Evolutionary conservation across 2,329 filamentous ascomycete species (phyloP).

Genomic region (Neophaeococcomyces aloes): DNA sequence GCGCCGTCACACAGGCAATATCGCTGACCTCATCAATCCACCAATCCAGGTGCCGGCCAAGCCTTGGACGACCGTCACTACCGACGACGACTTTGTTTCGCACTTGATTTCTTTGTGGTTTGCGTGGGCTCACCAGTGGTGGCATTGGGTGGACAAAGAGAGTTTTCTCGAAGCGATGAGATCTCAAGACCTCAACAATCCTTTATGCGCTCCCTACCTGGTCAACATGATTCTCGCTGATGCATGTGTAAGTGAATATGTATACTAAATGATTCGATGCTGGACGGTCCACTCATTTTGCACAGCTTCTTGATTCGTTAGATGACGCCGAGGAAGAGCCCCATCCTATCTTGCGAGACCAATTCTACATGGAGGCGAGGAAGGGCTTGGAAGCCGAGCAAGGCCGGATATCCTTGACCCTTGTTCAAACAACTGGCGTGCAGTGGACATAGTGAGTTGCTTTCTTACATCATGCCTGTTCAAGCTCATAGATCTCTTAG

Average conservation of each 20-base stretch:
- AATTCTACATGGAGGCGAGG: slow-evolving; percentile 29
- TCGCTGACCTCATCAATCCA: slow-evolving; percentile 23
- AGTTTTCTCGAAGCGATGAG: slow-evolving; percentile 29
- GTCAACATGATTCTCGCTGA: slow-evolving; percentile 23
- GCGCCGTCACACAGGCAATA: slow-evolving; percentile 14
- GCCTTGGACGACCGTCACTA: slow-evolving; percentile 28
- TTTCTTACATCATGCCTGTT: neutral
- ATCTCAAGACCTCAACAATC: slow-evolving; percentile 19
- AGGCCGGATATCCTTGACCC: slow-evolving; percentile 24
- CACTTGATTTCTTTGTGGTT: slow-evolving; percentile 27
- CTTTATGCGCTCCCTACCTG: slow-evolving; percentile 26
- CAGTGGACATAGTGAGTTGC: slow-evolving; percentile 23
- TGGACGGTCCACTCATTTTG: slow-evolving; percentile 18
- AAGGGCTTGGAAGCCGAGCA: slow-evolving; percentile 24
- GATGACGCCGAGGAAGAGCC: slow-evolving; percentile 21
- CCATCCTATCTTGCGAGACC: slow-evolving; percentile 19
- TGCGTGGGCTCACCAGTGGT: slow-evolving; percentile 25
- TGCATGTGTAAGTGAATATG: slow-evolving; percentile 24
- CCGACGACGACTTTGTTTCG: slow-evolving; percentile 26
- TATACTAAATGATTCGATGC: slow-evolving; percentile 1
- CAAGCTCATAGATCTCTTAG: slow-evolving; percentile 15
- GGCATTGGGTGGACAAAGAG: slow-evolving; percentile 25
- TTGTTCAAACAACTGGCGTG: slow-evolving; percentile 26
- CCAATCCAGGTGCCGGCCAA: slow-evolving; percentile 24
- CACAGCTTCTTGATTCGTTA: slow-evolving; percentile 21